Evolutionary conservation across 106 monocot genomes (phyloP).

Genomic region (Phalaenopsis aphrodite): DNA sequence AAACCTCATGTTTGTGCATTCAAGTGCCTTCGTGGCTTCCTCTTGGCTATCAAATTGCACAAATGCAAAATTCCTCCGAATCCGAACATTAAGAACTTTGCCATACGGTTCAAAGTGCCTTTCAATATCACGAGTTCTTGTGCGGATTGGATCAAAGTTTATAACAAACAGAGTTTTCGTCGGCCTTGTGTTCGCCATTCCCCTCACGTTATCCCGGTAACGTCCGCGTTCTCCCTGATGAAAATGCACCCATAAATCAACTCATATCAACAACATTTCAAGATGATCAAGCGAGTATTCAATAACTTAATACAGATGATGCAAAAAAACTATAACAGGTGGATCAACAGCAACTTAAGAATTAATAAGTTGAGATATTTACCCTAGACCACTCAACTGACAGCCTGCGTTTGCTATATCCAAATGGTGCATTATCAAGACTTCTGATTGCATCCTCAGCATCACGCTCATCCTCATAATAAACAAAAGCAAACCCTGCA

Average conservation of each 20-base stretch:
- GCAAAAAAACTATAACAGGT: not conserved
- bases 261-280: not conserved
- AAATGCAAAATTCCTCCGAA: constrained; percentile 78
- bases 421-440: constrained; percentile 60
- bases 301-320: not conserved
- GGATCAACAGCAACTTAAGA: not conserved
- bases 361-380: constrained; percentile 6
- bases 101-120: constrained; percentile 78
- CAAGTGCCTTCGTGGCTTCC: constrained; percentile 68
- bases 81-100: constrained; percentile 60
- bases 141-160: constrained; percentile 62
- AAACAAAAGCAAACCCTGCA: constrained; percentile 90
- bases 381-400: constrained; percentile 90
- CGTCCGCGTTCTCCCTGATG: constrained; percentile 64
- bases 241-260: not conserved
- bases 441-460: constrained; percentile 63
- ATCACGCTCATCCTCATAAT: constrained; percentile 83
- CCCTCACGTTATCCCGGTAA: constrained; percentile 44
- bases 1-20: constrained; percentile 62
- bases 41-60: constrained; percentile 82
- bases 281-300: not conserved
- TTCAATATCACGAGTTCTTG: constrained; percentile 63
- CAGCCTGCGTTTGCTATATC: constrained; percentile 52
- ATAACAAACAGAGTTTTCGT: constrained; percentile 78
- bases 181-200: constrained; percentile 34